These are phyloP conservation scores for Macaranga tanarius DNA, from an alignment of 441 rosid species.

Conservation along the genomic window DNA sequence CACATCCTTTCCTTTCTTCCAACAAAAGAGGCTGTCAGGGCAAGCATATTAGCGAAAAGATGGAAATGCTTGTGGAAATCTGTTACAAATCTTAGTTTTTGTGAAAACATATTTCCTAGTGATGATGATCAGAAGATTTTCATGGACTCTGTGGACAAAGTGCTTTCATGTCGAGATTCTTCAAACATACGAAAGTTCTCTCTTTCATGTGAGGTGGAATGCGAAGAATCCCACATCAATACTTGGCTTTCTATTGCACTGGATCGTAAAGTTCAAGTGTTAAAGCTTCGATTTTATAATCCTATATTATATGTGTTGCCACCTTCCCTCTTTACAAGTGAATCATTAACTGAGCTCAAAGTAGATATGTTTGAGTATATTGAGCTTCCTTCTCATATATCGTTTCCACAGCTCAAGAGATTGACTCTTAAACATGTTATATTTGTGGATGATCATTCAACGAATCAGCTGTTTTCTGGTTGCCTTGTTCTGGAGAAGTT, in stretches of 20 bases:
- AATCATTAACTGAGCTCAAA: neutral
- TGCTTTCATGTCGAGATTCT: neutral
- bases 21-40: conserved; percentile 11
- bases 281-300: neutral
- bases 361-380: neutral
- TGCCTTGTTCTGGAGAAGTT: neutral
- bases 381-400: neutral
- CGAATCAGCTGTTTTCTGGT: neutral
- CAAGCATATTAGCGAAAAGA: conserved; percentile 8
- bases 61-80: conserved; percentile 4
- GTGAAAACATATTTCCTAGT: neutral
- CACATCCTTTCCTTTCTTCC: conserved; percentile 18
- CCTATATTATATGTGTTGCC: neutral
- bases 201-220: neutral
- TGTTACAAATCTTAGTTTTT: neutral
- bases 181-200: conserved; percentile 3
- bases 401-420: neutral
- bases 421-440: neutral
- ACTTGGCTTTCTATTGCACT: conserved; percentile 19
- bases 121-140: neutral
- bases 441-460: neutral
- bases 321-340: conserved; percentile 1
- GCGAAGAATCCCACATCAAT: neutral
- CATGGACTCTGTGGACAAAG: conserved; percentile 16
- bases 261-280: neutral